A percentile compares a stretch with the other conserved stretches of the same genome.
These are phyloP conservation scores for Diaporthe citriasiana DNA, from an alignment of 2,329 filamentous ascomycete species.

Conservation along the genomic window DNA sequence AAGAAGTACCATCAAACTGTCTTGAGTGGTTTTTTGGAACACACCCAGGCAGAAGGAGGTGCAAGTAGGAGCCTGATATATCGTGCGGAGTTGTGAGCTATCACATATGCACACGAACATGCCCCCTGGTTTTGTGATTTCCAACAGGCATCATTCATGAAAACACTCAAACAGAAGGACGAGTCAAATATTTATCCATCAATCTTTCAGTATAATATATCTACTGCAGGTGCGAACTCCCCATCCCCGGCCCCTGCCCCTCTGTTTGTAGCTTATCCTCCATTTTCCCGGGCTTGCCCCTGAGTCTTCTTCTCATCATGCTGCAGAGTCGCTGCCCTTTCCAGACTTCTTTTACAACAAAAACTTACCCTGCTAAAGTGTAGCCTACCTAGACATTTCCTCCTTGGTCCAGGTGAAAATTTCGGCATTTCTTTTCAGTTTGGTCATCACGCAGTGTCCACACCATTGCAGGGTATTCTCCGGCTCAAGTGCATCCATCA, in stretches of 20 bases:
- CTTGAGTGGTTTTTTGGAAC: not conserved
- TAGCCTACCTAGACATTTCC: not conserved
- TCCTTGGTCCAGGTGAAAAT: not conserved
- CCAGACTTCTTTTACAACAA: too few species aligned
- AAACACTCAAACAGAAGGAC: not conserved
- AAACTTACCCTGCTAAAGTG: not conserved
- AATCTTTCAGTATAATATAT: not conserved
- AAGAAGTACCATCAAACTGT: not conserved
- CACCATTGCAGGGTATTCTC: not conserved
- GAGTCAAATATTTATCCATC: not conserved
- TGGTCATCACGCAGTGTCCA: not conserved
- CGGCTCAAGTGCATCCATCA: too few species aligned
- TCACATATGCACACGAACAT: not conserved
- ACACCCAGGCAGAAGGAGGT: not conserved
- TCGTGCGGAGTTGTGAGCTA: not conserved
- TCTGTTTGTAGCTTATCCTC: not conserved
- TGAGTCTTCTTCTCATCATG: not conserved
- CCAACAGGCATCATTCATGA: not conserved
- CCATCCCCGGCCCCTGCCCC: too few species aligned
- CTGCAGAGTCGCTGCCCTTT: not conserved
- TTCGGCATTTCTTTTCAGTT: not conserved
- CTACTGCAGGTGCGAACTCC: not conserved
- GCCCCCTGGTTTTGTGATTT: not conserved
- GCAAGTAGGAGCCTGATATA: not conserved
- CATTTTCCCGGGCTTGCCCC: not conserved